These are phyloP conservation scores for Protostelium mycophagum DNA, from an alignment of 78 protist genomes.

Conservation along the genomic window DNA sequence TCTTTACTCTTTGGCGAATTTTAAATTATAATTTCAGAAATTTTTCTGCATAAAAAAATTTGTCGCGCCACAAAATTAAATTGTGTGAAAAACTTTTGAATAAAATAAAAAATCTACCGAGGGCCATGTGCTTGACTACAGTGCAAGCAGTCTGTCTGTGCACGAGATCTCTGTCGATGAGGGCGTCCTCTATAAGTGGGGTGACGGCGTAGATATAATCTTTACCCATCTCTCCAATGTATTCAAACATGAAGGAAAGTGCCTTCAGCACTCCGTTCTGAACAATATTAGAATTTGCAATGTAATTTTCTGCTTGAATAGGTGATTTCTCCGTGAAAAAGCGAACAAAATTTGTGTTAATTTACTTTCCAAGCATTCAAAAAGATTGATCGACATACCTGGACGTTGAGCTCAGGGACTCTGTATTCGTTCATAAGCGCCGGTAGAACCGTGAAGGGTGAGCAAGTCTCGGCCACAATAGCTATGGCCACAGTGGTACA, in stretches of 20 bases:
- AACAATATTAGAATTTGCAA: not conserved
- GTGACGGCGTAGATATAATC: slow-evolving; percentile 96
- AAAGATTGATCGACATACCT: too few species aligned
- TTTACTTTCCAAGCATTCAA: too few species aligned
- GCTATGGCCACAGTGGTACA: slow-evolving; percentile 99
- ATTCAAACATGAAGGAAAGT: slow-evolving; percentile 97
- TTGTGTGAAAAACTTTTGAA: not conserved
- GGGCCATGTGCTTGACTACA: slow-evolving; percentile 62
- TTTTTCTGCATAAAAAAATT: too few species aligned
- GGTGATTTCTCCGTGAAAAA: too few species aligned
- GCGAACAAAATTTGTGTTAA: not conserved
- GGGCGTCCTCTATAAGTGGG: slow-evolving; percentile 97
- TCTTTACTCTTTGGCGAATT: too few species aligned
- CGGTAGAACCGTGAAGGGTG: slow-evolving; percentile 96
- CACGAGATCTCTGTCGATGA: slow-evolving; percentile 96
- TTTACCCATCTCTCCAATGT: slow-evolving; percentile 94
- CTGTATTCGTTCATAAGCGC: slow-evolving; percentile 98
- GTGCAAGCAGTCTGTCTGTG: slow-evolving; percentile 96
- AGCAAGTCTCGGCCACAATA: slow-evolving; percentile 97
- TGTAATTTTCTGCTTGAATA: not conserved
- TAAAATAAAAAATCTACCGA: slow-evolving; percentile 11
- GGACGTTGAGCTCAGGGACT: slow-evolving; percentile 97
- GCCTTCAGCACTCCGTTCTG: slow-evolving; percentile 98
- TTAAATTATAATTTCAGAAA: too few species aligned
- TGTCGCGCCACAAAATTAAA: not conserved